Evolutionary conservation across 495 filamentous ascomycete genomes (phyloP).

Genomic region (Mytilinidion resinicola): DNA sequence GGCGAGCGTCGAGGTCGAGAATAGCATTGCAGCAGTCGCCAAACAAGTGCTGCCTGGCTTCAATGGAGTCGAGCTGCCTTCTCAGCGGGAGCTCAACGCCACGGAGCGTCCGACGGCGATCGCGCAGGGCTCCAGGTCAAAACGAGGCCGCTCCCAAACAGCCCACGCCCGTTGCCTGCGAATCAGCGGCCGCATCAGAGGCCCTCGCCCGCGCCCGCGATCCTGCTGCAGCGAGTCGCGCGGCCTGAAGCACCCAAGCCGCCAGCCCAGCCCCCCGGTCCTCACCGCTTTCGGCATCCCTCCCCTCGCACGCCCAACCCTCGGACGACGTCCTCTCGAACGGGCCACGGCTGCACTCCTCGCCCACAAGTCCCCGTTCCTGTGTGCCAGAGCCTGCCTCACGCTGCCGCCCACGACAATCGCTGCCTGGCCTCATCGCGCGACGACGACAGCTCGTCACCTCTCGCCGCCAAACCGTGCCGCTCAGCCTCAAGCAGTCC

Average conservation of each 20-base stretch:
- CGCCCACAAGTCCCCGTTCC: too few species aligned
- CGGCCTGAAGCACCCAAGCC: neutral
- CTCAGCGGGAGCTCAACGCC: neutral
- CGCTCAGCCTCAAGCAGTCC: neutral
- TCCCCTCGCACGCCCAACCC: too few species aligned
- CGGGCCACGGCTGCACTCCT: too few species aligned
- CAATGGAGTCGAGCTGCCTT: neutral
- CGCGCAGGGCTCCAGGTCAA: neutral
- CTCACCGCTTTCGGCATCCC: neutral
- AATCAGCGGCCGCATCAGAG: constrained; percentile 3
- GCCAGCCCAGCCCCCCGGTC: neutral
- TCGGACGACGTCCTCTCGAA: too few species aligned
- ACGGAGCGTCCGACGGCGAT: constrained; percentile 4
- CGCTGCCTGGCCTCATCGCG: neutral
- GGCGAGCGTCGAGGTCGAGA: neutral
- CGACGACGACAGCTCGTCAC: neutral
- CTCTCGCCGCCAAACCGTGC: neutral
- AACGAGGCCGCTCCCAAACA: too few species aligned
- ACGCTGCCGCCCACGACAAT: constrained; percentile 1
- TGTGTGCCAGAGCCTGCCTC: neutral
- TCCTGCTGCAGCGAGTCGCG: neutral
- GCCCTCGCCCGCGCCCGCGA: neutral
- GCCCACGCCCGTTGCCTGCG: neutral
- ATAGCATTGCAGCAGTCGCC: neutral
- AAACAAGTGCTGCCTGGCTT: neutral